These are phyloP conservation scores for Globisporangium orthogonon DNA, from an alignment of 352 stramenopile genomes.

Conservation along the genomic window DNA sequence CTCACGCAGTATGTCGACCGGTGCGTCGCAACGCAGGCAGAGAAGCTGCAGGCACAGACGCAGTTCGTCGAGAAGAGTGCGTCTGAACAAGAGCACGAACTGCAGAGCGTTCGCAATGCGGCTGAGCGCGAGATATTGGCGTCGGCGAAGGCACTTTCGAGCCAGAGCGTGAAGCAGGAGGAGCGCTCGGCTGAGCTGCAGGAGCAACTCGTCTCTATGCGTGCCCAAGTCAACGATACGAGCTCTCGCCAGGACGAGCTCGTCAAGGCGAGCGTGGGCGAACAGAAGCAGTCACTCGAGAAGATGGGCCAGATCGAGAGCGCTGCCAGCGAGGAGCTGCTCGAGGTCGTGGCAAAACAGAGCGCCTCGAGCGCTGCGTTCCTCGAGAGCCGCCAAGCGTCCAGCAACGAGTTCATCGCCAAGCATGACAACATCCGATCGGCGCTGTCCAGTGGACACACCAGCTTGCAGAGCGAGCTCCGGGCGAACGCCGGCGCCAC, in stretches of 20 bases:
- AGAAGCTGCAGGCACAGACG: slow-evolving; percentile 43
- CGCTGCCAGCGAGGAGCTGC: slow-evolving; percentile 8
- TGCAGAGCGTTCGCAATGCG: slow-evolving; percentile 24
- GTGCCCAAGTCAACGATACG: slow-evolving; percentile 13
- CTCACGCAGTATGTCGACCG: slow-evolving; percentile 37
- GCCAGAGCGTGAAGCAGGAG: slow-evolving; percentile 27
- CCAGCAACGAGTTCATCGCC: slow-evolving; percentile 20
- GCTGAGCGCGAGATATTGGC: slow-evolving; percentile 31
- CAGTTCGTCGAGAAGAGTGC: slow-evolving; percentile 28
- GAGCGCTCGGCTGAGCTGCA: slow-evolving; percentile 17
- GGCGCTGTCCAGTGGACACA: slow-evolving; percentile 18
- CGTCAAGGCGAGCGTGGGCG: slow-evolving; percentile 16
- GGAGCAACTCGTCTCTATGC: slow-evolving; percentile 22
- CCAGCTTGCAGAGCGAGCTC: slow-evolving; percentile 23
- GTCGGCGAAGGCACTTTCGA: slow-evolving; percentile 25
- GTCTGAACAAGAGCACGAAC: slow-evolving; percentile 26
- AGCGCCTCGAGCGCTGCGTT: slow-evolving; percentile 10
- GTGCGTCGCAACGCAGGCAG: slow-evolving; percentile 28
- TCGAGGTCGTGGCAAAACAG: slow-evolving; percentile 22
- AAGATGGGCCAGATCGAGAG: background rate
- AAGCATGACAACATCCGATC: slow-evolving; percentile 23
- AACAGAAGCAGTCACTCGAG: slow-evolving; percentile 12
- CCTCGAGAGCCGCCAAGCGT: slow-evolving; percentile 14
- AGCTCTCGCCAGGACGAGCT: slow-evolving; percentile 19
- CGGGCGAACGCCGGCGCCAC: slow-evolving; percentile 20